phyloP scores from a whole-genome alignment of 192 early-diverging fungal species.

The Coemansia sp. region DNA sequence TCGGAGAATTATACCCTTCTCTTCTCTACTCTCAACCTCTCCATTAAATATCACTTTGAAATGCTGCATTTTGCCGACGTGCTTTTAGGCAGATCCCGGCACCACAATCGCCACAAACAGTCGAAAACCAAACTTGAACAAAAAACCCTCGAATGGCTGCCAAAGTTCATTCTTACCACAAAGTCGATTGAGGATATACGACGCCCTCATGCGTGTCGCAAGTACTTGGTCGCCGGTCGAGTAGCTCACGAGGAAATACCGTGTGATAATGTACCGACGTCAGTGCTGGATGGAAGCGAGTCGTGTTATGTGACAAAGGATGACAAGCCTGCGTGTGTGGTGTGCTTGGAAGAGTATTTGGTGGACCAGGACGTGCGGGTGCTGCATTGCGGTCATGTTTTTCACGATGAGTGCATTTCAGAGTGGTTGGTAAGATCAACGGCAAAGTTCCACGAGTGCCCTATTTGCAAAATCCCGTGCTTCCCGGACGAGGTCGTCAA shows the following conservation, averaged over 20 bases:
- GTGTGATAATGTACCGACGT: background rate
- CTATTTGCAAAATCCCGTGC: slow-evolving; percentile 48
- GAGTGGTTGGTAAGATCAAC: slow-evolving; percentile 40
- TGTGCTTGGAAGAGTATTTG: slow-evolving; percentile 68
- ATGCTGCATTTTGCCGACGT: background rate
- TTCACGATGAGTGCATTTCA: slow-evolving; percentile 65
- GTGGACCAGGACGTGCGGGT: slow-evolving; percentile 59
- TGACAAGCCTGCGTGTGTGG: slow-evolving; percentile 55
- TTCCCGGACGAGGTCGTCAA: slow-evolving; percentile 22
- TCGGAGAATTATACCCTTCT: no score
- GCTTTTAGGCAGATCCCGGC: background rate
- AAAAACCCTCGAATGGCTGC: slow-evolving; percentile 21
- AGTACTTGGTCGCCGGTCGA: slow-evolving; percentile 15
- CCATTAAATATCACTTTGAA: background rate
- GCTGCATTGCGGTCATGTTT: slow-evolving; percentile 64
- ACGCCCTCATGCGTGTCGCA: slow-evolving; percentile 22
- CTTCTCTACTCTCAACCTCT: no score
- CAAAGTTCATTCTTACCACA: slow-evolving; percentile 26
- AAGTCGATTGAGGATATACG: slow-evolving; percentile 33
- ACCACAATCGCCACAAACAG: background rate
- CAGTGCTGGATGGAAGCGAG: background rate
- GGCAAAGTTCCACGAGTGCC: slow-evolving; percentile 45
- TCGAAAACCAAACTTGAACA: slow-evolving; percentile 3
- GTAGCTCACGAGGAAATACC: no score
- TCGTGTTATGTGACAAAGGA: background rate